phyloP scores from a whole-genome alignment of 495 filamentous ascomycete genomes.

The Daldinia grandis region DNA sequence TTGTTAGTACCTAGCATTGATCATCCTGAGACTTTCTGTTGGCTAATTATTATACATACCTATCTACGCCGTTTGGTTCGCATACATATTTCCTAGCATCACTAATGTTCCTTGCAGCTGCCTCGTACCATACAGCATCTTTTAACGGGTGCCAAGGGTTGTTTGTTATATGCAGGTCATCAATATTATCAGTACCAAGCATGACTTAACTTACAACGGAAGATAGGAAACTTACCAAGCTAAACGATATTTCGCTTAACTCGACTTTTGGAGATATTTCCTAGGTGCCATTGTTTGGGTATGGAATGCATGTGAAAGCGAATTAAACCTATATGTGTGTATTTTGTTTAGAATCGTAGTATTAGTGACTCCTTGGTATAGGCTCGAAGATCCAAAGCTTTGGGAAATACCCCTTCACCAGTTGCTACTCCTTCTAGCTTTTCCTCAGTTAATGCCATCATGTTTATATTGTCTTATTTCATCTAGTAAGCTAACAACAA shows the following conservation, averaged over 20 bases:
- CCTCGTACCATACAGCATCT: neutral
- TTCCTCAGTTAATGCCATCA: neutral
- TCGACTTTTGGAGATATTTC: neutral
- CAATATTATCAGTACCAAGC: neutral
- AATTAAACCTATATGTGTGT: neutral
- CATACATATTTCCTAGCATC: neutral
- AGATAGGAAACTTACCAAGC: neutral
- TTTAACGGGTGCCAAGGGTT: neutral
- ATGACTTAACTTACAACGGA: neutral
- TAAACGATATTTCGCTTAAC: neutral
- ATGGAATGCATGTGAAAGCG: neutral
- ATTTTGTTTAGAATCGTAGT: neutral
- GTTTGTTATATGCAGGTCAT: neutral
- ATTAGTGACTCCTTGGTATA: neutral
- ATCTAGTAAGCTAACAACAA: neutral
- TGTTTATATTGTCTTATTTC: too few species aligned
- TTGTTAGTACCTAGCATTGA: neutral
- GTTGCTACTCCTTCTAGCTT: neutral
- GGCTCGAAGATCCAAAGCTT: neutral
- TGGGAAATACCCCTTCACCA: neutral
- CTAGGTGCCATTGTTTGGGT: neutral
- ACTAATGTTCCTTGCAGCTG: neutral
- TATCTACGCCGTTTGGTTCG: neutral
- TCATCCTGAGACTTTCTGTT: neutral
- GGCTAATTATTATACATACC: too few species aligned